Base-by-base conservation (phyloP, 305 asterid genomes). In the Rubia occidens region DNA sequence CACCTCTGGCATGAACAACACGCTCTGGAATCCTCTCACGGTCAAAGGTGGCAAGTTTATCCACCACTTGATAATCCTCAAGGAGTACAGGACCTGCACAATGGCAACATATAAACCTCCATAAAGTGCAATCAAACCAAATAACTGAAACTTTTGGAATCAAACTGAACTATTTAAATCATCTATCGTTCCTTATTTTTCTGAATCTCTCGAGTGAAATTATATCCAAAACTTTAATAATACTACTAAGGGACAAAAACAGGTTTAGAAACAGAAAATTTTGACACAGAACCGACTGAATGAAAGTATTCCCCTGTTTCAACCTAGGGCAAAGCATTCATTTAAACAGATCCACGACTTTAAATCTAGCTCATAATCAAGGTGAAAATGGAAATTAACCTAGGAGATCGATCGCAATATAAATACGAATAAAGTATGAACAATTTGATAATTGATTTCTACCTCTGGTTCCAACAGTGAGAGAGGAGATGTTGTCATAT, bases 41-140 rank as follows among this genome's bases (percentile, higher is more conserved):
- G 55, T 86, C 95, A 69, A 92, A 92, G 63, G 85, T 89, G n/a
- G 96, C 96, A 15, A 92, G 81, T 69, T 92, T 92, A 82, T 92
- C 98, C 61, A 92, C 72, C 86, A 92, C 77, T 68, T 89, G 98
- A 77, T 92, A 92, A 77, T 92, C 98, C 74, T 92, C 98, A 1
- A 89, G 95, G 55, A 92, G 93, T 68, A 92, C 82, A 15, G 98
- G 98, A n/a, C 95, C 97, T 89, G 74, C 21, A 44, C 58, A 3
- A 56, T 11, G 18, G 67, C 3, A 66, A 4, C 58, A 17, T 5
- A 17, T 51, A 14, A 58, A 18, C 18, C 17, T n/a, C 67, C 6
- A 26, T 3, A 54, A n/a, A 24, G 32, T 11, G 18, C 11, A 11
- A 21, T 1, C 29, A 47, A 13, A 18, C 35, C 37, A 51, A 17